A percentile compares a stretch with the other conserved stretches of the same genome.
phyloP scores from a whole-genome alignment of 306 rosid species.

The Lablab purpureus region DNA sequence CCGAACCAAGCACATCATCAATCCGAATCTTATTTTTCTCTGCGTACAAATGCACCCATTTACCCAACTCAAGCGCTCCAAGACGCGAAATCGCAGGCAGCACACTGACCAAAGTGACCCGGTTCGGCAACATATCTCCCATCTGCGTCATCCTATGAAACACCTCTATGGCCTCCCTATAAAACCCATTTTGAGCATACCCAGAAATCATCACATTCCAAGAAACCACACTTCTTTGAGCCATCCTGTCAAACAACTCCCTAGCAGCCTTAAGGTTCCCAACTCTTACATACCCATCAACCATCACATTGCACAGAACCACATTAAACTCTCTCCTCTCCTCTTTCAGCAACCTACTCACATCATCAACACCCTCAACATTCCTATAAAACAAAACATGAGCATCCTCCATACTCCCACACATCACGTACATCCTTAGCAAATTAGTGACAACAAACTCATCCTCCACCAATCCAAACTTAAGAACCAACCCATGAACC shows the following conservation, averaged over 20 bases:
- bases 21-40: neutral
- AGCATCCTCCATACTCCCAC: conserved; percentile 20
- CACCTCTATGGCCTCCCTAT: neutral
- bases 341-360: neutral
- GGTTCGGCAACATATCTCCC: neutral
- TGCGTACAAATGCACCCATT: conserved; percentile 1
- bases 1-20: conserved; percentile 17
- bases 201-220: conserved; percentile 24
- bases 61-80: conserved; percentile 7
- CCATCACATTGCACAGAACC: conserved; percentile 20
- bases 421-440: conserved; percentile 6
- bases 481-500: neutral
- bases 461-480: neutral
- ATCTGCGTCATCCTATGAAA: neutral
- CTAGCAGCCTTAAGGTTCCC: conserved; percentile 13
- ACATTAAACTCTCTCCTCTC: conserved; percentile 25
- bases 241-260: conserved; percentile 7
- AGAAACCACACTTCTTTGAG: conserved; percentile 3
- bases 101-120: conserved; percentile 17
- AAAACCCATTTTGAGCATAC: conserved; percentile 13
- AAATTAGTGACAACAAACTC: conserved; percentile 11
- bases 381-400: neutral
- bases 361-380: neutral
- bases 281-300: conserved; percentile 7
- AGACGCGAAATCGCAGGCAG: neutral